phyloP scores from a whole-genome alignment of 805 yeast genomes.

The Saccharomycopsis lassenensis region DNA sequence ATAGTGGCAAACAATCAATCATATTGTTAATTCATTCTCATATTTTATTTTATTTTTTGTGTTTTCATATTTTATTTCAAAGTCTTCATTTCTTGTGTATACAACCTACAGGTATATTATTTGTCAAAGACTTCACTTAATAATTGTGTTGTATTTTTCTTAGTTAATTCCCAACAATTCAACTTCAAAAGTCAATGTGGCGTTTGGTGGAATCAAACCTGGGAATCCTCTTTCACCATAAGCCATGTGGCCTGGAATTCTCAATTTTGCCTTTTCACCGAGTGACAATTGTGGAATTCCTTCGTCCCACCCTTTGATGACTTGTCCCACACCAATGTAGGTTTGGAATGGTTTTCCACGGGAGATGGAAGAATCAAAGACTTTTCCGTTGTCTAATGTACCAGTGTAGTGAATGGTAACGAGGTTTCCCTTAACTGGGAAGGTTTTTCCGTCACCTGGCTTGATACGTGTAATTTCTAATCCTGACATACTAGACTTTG shows the following conservation, averaged over 20 bases:
- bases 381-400: constrained; percentile 88
- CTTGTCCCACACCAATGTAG: constrained; percentile 94
- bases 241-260: constrained; percentile 88
- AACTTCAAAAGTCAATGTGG: constrained; percentile 81
- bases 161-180: constrained; percentile 33
- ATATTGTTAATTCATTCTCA: too few relatives aligned
- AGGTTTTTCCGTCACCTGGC: constrained; percentile 66
- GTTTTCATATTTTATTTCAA: too few relatives aligned
- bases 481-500: constrained; percentile 18
- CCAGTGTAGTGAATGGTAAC: constrained; percentile 96
- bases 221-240: constrained; percentile 95
- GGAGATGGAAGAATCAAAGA: constrained; percentile 91
- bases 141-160: too few relatives aligned
- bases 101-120: too few relatives aligned
- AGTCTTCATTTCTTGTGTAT: too few relatives aligned
- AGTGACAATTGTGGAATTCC: constrained; percentile 86
- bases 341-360: constrained; percentile 94
- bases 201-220: constrained; percentile 92
- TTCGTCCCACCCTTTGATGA: constrained; percentile 93
- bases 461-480: constrained; percentile 25
- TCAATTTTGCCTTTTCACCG: constrained; percentile 87
- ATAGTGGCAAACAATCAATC: too few relatives aligned
- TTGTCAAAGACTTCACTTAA: too few relatives aligned
- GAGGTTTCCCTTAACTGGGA: constrained; percentile 78
- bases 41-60: too few relatives aligned